Percentiles rank a stretch among this genome's conserved stretches.
phyloP scores from a whole-genome alignment of 352 stramenopile genomes.

The Phytophthora palmivora region DNA sequence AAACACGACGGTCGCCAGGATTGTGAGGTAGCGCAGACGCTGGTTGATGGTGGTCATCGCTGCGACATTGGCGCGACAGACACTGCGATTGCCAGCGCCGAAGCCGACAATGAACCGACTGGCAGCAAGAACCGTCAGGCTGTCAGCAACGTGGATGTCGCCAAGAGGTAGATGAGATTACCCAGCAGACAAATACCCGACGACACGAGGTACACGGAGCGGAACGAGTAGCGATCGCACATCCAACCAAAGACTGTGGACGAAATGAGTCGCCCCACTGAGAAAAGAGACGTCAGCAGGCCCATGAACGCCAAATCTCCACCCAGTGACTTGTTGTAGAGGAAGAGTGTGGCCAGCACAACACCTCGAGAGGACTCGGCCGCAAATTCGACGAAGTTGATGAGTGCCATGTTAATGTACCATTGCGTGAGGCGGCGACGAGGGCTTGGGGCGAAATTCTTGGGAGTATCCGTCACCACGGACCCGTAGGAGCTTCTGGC shows the following conservation, averaged over 20 bases:
- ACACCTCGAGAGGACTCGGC: conserved; percentile 81
- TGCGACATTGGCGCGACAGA: conserved; percentile 79
- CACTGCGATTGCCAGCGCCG: conserved; percentile 78
- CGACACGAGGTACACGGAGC: conserved; percentile 82
- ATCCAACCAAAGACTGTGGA: conserved; percentile 87
- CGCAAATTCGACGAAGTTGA: conserved; percentile 89
- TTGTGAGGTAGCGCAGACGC: conserved; percentile 77
- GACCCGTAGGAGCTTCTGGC: conserved; percentile 40
- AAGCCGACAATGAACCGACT: conserved; percentile 85
- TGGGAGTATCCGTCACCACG: conserved; percentile 28
- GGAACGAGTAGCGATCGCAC: conserved; percentile 84
- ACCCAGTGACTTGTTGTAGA: conserved; percentile 85
- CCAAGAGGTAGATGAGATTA: conserved; percentile 82
- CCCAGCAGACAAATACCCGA: conserved; percentile 73
- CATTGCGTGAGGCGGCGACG: conserved; percentile 56
- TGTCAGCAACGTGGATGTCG: conserved; percentile 68
- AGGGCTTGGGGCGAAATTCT: conserved; percentile 52
- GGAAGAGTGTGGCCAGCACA: conserved; percentile 82
- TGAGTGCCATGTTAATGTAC: conserved; percentile 82
- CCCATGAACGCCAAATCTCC: conserved; percentile 83
- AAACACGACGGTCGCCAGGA: conserved; percentile 79
- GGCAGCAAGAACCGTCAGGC: conserved; percentile 52
- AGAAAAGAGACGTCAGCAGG: conserved; percentile 83
- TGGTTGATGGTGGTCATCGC: conserved; percentile 75
- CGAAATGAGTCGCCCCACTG: conserved; percentile 80